A percentile compares a stretch with the other conserved stretches of the same genome.
Evolutionary conservation across 2,329 filamentous ascomycete species (phyloP).

Genomic region (Mollisia scopiformis): DNA sequence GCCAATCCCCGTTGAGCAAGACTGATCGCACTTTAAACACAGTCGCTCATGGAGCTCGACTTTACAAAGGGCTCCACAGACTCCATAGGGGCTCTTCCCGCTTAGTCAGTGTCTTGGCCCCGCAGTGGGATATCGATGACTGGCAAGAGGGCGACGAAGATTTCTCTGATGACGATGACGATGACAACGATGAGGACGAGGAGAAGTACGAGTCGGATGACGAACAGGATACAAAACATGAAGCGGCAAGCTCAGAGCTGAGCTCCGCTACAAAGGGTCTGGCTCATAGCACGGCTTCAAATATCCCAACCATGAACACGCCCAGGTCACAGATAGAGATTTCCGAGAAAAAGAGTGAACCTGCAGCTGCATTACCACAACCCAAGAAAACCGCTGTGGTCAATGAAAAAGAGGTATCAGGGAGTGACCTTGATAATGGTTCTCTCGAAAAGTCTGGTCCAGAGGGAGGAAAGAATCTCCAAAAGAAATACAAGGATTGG

Average conservation of each 20-base stretch:
- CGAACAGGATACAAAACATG: neutral
- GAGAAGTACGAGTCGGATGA: neutral
- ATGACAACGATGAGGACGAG: neutral
- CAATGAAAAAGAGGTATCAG: neutral
- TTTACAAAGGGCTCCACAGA: neutral
- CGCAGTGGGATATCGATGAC: neutral
- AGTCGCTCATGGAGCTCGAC: neutral
- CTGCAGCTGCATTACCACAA: neutral
- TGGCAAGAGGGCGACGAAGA: neutral
- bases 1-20: neutral
- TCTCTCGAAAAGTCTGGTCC: neutral
- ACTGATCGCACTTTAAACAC: neutral
- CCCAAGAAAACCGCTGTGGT: neutral
- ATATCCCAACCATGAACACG: neutral
- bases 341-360: neutral
- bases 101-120: neutral
- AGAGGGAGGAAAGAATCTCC: neutral
- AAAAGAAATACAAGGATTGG: conserved; percentile 1
- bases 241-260: neutral
- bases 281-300: neutral
- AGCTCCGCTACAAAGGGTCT: neutral
- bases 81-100: neutral
- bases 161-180: neutral
- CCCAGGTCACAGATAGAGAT: neutral
- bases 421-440: neutral